A percentile compares a stretch with the other conserved stretches of the same genome.
Evolutionary conservation across 2,329 filamentous ascomycete genomes (phyloP).

Genomic region (Graphilbum fragrans): DNA sequence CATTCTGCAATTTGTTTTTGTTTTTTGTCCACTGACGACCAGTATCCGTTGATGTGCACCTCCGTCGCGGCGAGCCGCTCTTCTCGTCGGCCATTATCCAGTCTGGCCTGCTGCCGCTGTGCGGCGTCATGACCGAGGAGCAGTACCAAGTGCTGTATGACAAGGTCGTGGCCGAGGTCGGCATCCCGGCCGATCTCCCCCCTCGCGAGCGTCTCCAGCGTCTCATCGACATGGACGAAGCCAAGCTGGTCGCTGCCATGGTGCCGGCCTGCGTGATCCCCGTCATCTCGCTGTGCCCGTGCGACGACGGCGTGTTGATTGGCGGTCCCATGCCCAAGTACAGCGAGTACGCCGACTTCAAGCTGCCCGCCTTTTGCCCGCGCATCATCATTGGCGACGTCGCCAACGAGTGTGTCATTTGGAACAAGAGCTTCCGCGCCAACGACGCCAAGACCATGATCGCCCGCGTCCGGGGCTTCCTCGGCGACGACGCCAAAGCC

Average conservation of each 20-base stretch:
- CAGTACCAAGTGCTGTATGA: constrained; percentile 7
- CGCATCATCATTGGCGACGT: constrained; percentile 12
- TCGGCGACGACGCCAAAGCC: constrained; percentile 1
- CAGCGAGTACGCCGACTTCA: constrained; percentile 3
- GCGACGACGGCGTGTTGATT: constrained; percentile 9
- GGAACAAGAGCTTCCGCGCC: constrained; percentile 11
- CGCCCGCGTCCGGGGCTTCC: constrained; percentile 1
- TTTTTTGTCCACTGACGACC: too few relatives aligned
- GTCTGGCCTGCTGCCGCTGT: constrained; percentile 4
- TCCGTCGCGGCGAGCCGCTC: constrained; percentile 7
- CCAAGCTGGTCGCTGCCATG: constrained; percentile 4
- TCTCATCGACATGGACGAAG: neutral
- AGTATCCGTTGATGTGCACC: constrained; percentile 5
- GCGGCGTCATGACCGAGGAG: constrained; percentile 5
- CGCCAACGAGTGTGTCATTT: constrained; percentile 12
- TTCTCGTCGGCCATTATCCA: constrained; percentile 8
- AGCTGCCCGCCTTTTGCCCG: constrained; percentile 4
- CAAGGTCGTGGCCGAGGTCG: constrained; percentile 3
- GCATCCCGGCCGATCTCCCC: constrained; percentile 1
- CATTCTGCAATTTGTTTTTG: too few relatives aligned
- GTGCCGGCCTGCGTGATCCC: constrained; percentile 3
- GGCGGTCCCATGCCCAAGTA: neutral
- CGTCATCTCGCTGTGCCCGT: constrained; percentile 7
- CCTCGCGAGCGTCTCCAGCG: neutral
- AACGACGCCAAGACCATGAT: constrained; percentile 2